These are phyloP conservation scores for Sporisorium graminicola DNA, from an alignment of 1,284 basidiomycete genomes.

Conservation along the genomic window DNA sequence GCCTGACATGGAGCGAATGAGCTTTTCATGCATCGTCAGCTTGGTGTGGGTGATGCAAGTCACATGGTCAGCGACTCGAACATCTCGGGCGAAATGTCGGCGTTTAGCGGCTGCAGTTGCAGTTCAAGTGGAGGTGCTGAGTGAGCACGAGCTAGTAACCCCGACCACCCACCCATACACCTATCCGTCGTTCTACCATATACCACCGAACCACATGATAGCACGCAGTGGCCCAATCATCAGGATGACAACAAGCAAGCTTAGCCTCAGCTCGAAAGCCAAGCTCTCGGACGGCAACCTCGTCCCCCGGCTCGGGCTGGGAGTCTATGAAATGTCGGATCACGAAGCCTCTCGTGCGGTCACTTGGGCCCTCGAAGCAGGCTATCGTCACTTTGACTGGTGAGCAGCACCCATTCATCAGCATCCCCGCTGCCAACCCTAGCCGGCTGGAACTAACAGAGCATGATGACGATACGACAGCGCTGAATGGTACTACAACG, in stretches of 20 bases:
- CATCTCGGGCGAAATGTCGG: conserved; percentile 3
- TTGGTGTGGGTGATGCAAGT: too few relatives aligned
- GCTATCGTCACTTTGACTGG: conserved; percentile 41
- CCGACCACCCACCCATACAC: neutral
- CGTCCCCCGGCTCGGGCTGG: conserved; percentile 28
- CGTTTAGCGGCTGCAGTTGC: neutral
- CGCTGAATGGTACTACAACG: conserved; percentile 45
- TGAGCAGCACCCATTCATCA: conserved; percentile 1
- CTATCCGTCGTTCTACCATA: neutral
- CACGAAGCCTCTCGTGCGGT: conserved; percentile 28
- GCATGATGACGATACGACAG: conserved; percentile 12
- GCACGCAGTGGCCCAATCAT: neutral
- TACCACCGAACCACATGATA: conserved; percentile 1
- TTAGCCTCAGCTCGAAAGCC: conserved; percentile 19
- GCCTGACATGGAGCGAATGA: neutral
- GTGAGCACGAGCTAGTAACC: neutral
- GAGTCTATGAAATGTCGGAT: conserved; percentile 35
- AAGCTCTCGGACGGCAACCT: conserved; percentile 26
- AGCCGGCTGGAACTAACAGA: too few relatives aligned
- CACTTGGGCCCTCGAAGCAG: conserved; percentile 37
- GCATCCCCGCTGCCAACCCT: neutral
- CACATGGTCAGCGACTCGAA: neutral
- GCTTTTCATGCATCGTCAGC: neutral
- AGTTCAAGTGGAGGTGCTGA: conserved; percentile 13
- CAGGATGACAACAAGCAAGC: conserved; percentile 13